Base-by-base conservation (phyloP, 345 rosid species). In the Acer campestre region DNA sequence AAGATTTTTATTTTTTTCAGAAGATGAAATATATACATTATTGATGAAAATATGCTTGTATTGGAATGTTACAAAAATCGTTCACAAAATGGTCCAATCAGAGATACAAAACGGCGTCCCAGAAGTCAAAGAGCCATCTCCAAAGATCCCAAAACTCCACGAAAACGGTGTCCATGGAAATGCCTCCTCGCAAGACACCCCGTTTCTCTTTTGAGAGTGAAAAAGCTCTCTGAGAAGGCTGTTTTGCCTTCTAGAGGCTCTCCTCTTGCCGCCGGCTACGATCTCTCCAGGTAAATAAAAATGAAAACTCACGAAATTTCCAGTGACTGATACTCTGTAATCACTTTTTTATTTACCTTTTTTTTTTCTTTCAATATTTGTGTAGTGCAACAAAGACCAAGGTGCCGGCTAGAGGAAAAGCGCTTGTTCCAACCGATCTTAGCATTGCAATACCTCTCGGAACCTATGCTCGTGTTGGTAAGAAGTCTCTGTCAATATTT, bases 351-450 rank as follows among this genome's bases (percentile, higher is more conserved):
- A 42, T 42, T 42, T 6, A 7, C 25, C 25, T 1, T 0, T 76
- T 56, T 56, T 51, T 17, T 8, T 25, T 25, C 1, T 25, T 25
- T 25, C 29, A 46, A 78, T 1, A 35, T n/a, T 35, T 17, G 9
- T 18, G 8, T 74, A 95, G 94, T 31, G 97, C 97, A 8, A 46
- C 77, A 4, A 90, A 86, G 75, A 77, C 88, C 0, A 91, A 85
- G 65, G 98, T 96, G 46, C 94, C 97, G 1, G 95, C 93, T 10
- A 82, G 97, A 81, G 99, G 98, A 3, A 95, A 89, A 51, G 92
- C 94, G 0, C 89, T 95, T 10, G 80, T 92, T 62, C 93, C 93
- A 1, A 95, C 97, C 0, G 93, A 92, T 83, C 86, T 95, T 12
- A 91, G 95, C 81, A 84, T 95, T 46, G 89, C 95, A 1, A 77